phyloP scores from a whole-genome alignment of 140 eudicot genomes.

The Senecio squalidus region DNA sequence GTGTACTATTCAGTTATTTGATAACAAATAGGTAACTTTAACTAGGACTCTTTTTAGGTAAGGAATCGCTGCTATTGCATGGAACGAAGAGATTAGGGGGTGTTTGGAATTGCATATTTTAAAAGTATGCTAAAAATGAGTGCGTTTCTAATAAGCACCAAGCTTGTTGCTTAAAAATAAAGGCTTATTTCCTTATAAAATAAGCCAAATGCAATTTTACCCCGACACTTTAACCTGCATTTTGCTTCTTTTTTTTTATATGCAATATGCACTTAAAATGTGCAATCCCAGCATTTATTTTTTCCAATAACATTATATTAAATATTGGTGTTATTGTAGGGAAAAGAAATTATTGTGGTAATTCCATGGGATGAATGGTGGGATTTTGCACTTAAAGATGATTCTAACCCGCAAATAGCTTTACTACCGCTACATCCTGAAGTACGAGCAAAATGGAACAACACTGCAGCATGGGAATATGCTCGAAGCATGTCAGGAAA shows the following conservation, averaged over 20 bases:
- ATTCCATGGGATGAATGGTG: conserved; percentile 99
- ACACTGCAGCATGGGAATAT: conserved; percentile 96
- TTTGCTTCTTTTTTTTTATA: too few species aligned
- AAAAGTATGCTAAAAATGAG: too few species aligned
- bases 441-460: conserved; percentile 71
- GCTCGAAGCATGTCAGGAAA: conserved; percentile 90
- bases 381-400: conserved; percentile 85
- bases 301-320: background rate
- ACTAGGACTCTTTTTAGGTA: background rate
- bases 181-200: too few species aligned
- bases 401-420: conserved; percentile 93
- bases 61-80: background rate
- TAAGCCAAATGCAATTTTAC: too few species aligned
- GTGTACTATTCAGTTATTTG: background rate
- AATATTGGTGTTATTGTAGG: conserved; percentile 40
- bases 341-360: conserved; percentile 88
- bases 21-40: background rate
- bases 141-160: too few species aligned
- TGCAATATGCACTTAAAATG: too few species aligned
- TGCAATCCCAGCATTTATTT: too few species aligned
- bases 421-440: conserved; percentile 92
- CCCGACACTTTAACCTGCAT: too few species aligned
- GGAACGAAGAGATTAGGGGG: too few species aligned
- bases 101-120: too few species aligned
- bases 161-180: too few species aligned